These are phyloP conservation scores for Parietaria judaica DNA, from an alignment of 306 rosid genomes.

Conservation along the genomic window DNA sequence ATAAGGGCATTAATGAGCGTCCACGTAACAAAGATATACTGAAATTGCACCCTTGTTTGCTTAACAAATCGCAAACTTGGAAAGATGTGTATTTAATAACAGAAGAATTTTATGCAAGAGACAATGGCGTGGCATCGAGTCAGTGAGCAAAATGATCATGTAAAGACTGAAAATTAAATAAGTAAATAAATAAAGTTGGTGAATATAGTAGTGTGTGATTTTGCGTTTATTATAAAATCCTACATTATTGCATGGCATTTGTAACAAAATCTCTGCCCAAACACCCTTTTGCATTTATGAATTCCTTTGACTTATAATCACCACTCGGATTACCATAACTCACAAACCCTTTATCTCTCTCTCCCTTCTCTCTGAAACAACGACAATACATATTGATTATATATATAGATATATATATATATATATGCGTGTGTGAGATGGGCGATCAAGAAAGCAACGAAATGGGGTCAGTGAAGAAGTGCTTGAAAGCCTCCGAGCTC, in stretches of 20 bases:
- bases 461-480: conserved; percentile 13
- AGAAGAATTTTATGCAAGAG: background rate
- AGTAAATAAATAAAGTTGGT: background rate
- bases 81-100: background rate
- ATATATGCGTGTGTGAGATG: background rate
- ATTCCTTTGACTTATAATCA: conserved; percentile 3
- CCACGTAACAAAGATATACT: no score
- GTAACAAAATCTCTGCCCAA: conserved; percentile 17
- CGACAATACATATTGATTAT: background rate
- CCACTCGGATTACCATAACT: background rate
- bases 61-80: background rate
- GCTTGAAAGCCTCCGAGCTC: conserved; percentile 27
- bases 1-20: no score
- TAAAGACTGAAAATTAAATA: background rate
- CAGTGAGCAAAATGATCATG: background rate
- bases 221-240: background rate
- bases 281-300: conserved; percentile 4
- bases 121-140: background rate
- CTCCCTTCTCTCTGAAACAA: conserved; percentile 7
- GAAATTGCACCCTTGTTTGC: no score
- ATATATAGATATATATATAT: background rate
- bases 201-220: background rate
- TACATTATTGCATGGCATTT: conserved; percentile 12
- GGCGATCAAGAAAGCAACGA: background rate
- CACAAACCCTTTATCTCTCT: background rate